Evolutionary conservation across 2,329 filamentous ascomycete genomes (phyloP), one percentile per base, ranked within the genome.

Genomic region (Aureobasidium lini): DNA sequence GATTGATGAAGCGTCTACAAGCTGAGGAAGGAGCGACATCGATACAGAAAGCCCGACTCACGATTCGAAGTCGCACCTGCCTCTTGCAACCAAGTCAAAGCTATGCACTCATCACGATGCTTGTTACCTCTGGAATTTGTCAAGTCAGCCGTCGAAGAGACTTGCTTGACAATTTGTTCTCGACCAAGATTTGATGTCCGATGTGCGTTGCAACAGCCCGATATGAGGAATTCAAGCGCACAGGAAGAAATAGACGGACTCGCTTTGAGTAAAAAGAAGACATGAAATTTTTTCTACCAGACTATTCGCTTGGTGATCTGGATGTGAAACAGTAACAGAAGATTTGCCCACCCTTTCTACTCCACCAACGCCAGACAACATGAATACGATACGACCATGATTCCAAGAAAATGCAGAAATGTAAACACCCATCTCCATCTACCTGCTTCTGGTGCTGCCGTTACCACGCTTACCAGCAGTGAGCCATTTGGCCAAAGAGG

Each of bases 381-480:
- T 56, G 52, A 56, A 56, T 36, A 16, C 23, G 23, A 23, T 23
- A 32, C 8, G 42, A 57, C 54, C 44, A 37, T 58, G 43, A 47
- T 34, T 48, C 8, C 5, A n/a, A 32, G 18, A 34, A 50, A 58
- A 52, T 52, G 48, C 48, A 52, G 29, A 8, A 48, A 56, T 29
- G 32, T 7, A n/a, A 39, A 37, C 18, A 18, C 34, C 15, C 10
- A 16, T 10, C 18, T 8, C 43, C 49, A 18, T 54, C 49, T 67
- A 71, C 56, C 69, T 64, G 59, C 86, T 84, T 69, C 83, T 78
- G 61, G 90, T 93, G 81, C 94, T 96, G 76, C 94, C 93, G 71
- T 95, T 92, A 64, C 89, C 87, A 73, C 94, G 88, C 82, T 97
- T 99, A 69, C 94, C 94, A 62, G 88, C 81, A 72, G 95, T 87